Base-by-base conservation (phyloP, 1,139 yeast genomes). In the Kodamaea derodonti region DNA sequence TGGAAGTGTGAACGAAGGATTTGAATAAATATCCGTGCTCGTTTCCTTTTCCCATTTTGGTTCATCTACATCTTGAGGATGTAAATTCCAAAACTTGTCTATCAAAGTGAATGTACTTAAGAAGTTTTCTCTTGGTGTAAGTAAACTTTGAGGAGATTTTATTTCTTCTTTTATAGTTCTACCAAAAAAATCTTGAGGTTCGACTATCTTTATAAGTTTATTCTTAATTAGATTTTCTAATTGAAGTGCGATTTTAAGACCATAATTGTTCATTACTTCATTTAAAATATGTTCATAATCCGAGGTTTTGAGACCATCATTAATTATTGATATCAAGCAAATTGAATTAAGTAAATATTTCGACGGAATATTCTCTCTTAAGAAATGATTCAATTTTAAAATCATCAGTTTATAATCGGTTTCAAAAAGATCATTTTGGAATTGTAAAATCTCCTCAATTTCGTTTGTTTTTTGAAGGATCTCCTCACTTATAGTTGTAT, bases 361-460 rank as follows among this genome's bases (percentile, higher is more conserved):
- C 29, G 54, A 47, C 28, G 47, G 54, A 20, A 69, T 60, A 37
- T 65, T 66, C 15, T 25, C 13, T 7, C 26, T 32, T 27, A 84
- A 62, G 31, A 84, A 67, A 16, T 69, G 70, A 26, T 65, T 62
- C 2, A 84, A 53, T 39, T 64, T 61, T 2, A 58, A 49, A n/a
- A 78, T 61, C 24, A 78, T 75, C 6, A 69, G 64, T 28, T 74
- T 66, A 39, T 78, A 75, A 43, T 80, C 83, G 41, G 75, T 53
- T 10, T 76, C 78, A 35, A 84, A 65, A 2, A 86, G 60, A 33
- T 81, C 84, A 56, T 88, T 95, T 51, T 88, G 94, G 31, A 87
- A 66, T 39, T 78, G 82, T 14, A 88, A 60, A 39, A 75, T 68
- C 18, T 66, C 63, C 45, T 80, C 79, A 53, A 80, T 80, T 31